phyloP scores from a whole-genome alignment of 1,284 basidiomycete genomes.

The Leccinum angustisporum region DNA sequence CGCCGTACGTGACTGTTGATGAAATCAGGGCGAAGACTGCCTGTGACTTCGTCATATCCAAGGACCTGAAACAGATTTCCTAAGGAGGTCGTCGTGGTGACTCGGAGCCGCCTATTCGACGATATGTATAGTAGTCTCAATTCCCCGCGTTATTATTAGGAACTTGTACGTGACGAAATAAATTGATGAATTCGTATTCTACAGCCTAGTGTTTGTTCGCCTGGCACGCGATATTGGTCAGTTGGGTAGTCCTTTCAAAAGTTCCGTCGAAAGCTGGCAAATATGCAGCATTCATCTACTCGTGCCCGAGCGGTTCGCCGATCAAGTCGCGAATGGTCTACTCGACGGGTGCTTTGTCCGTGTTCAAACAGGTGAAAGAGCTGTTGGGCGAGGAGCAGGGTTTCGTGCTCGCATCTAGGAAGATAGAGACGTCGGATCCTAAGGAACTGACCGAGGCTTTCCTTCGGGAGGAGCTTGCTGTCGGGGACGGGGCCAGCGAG shows the following conservation, averaged over 20 bases:
- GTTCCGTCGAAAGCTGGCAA: slow-evolving; percentile 7
- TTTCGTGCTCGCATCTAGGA: slow-evolving; percentile 49
- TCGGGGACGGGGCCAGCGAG: slow-evolving; percentile 19
- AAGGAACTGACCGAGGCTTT: slow-evolving; percentile 66
- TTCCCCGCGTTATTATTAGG: too few species aligned
- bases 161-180: slow-evolving; percentile 3
- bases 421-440: slow-evolving; percentile 84
- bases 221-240: slow-evolving; percentile 68
- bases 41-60: slow-evolving; percentile 65
- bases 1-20: slow-evolving; percentile 77
- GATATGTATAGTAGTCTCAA: slow-evolving; percentile 4
- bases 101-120: not conserved
- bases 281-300: slow-evolving; percentile 78
- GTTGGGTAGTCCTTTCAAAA: slow-evolving; percentile 15
- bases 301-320: slow-evolving; percentile 77
- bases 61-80: slow-evolving; percentile 37
- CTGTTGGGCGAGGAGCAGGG: slow-evolving; percentile 45
- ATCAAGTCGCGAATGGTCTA: slow-evolving; percentile 87
- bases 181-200: not conserved
- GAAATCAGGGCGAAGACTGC: slow-evolving; percentile 84
- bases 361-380: slow-evolving; percentile 57
- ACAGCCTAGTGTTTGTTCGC: slow-evolving; percentile 74
- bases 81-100: slow-evolving; percentile 13
- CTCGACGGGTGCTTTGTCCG: slow-evolving; percentile 62
- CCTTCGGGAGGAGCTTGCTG: slow-evolving; percentile 57